Base-by-base conservation (phyloP, 2,329 filamentous ascomycete species). In the Cladophialophora bantiana region DNA sequence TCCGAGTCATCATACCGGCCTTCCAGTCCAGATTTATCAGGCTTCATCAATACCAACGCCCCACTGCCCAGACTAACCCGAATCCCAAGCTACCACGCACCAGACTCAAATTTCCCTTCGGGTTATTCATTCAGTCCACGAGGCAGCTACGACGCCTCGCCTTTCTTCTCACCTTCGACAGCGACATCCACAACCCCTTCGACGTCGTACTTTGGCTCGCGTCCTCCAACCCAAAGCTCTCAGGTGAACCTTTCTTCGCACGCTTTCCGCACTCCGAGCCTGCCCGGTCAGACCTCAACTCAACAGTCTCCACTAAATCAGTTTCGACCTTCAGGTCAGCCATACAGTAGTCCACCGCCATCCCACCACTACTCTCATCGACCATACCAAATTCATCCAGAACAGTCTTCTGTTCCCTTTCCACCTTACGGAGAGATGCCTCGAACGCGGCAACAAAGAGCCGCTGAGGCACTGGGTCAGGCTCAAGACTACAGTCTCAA, bases 11-110 rank as follows among this genome's bases (percentile, higher is more conserved):
- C 60, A 35, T 83, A 83, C 75, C 78, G 80, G 72, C 81, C 81
- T 68, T 78, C 77, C 74, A 83, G 81, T 53, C 82, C 82, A 73
- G 81, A 83, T 72, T 79, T 87, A 71, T 84, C 85, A 68, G 80
- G 78, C 74, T 80, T 83, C 26, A 45, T 36, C 7, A 36, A 53
- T 42, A 34, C 59, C 65, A 74, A 79, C 68, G 73, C 68, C 75
- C 75, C 65, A 69, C 74, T 73, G 65, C 79, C 69, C 77, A 78
- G 71, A 64, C 74, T 56, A 76, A 76, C 45, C 38, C 69, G 71
- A 32, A 65, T 73, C 64, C 75, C 78, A 71, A 75, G 75, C 67
- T 71, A 74, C 53, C 69, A 68, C 52, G 36, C 40, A 48, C 68
- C 74, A 31, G 73, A 73, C 67, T 56, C 71, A 53, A 71, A 74